Percentiles rank a stretch among this genome's conserved stretches.
Conservation (phyloP, 2,329 filamentous ascomycete species). For the Colletotrichum sp. region DNA sequence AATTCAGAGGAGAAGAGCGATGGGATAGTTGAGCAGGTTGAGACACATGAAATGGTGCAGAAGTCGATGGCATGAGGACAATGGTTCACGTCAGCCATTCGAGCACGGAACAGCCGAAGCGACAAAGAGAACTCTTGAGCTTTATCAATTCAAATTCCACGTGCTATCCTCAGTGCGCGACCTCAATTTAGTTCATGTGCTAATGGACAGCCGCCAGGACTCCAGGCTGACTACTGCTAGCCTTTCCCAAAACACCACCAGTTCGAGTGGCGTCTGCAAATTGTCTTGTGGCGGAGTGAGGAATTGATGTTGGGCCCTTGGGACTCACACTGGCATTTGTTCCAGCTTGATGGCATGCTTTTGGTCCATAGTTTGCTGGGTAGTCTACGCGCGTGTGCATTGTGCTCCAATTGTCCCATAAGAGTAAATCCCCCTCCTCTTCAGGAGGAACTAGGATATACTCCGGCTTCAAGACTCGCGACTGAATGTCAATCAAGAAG, state of each 20-base stretch:
- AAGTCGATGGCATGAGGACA: not conserved
- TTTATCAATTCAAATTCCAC: not conserved
- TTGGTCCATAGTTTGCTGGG: conserved; percentile 19
- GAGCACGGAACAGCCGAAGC: not conserved
- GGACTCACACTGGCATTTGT: not conserved
- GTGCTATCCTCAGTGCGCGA: not conserved
- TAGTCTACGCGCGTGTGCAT: conserved; percentile 51
- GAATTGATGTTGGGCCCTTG: not conserved
- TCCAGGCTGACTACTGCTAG: not conserved
- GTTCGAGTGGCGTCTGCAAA: not conserved
- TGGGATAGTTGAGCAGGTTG: not conserved
- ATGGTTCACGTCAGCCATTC: not conserved
- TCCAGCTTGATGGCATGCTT: not conserved
- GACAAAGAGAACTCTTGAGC: not conserved
- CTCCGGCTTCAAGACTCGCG: conserved; percentile 43
- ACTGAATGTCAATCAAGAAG: conserved; percentile 36
- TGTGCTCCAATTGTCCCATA: conserved; percentile 46
- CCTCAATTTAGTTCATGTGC: not conserved
- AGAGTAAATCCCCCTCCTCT: conserved; percentile 47
- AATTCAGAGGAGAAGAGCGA: not conserved
- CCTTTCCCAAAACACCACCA: not conserved
- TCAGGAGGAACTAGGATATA: conserved; percentile 42
- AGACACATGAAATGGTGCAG: not conserved
- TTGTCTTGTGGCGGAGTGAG: not conserved
- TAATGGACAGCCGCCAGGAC: not conserved